phyloP scores from a whole-genome alignment of 1,284 basidiomycete genomes.

The Tilletia caries region DNA sequence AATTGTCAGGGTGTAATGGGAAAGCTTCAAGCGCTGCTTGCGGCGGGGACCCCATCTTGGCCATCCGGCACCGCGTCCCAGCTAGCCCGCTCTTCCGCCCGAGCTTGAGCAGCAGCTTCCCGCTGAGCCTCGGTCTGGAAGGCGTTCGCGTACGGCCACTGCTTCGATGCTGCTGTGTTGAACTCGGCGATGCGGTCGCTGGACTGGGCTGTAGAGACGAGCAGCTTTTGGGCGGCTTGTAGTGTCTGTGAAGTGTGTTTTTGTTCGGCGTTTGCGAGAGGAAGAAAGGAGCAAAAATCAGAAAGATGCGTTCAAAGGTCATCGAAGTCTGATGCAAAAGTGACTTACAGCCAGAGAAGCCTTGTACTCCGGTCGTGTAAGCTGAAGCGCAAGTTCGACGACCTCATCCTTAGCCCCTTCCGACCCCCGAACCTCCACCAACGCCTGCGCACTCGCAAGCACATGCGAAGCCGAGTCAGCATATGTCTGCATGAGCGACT shows the following conservation, averaged over 20 bases:
- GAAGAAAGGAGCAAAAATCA: conserved; percentile 50
- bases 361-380: conserved; percentile 58
- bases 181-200: conserved; percentile 42
- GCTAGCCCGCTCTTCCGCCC: conserved; percentile 37
- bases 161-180: conserved; percentile 31
- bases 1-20: no score
- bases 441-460: conserved; percentile 50
- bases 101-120: conserved; percentile 31
- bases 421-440: neutral
- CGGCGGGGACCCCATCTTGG: neutral
- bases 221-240: neutral
- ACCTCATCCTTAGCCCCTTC: conserved; percentile 58
- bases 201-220: neutral
- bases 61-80: conserved; percentile 11
- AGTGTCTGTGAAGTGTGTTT: conserved; percentile 50
- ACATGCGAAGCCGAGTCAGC: conserved; percentile 62
- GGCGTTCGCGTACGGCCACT: conserved; percentile 54
- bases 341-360: conserved; percentile 61
- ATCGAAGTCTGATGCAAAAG: no score
- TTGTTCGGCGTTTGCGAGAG: no score
- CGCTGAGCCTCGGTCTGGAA: conserved; percentile 50
- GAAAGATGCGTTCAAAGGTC: no score
- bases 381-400: conserved; percentile 61
- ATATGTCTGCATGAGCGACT: conserved; percentile 58
- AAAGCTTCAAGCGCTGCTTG: no score